These are phyloP conservation scores for Boletus albobrunnescens DNA, from an alignment of 1,284 basidiomycete genomes.

Conservation along the genomic window DNA sequence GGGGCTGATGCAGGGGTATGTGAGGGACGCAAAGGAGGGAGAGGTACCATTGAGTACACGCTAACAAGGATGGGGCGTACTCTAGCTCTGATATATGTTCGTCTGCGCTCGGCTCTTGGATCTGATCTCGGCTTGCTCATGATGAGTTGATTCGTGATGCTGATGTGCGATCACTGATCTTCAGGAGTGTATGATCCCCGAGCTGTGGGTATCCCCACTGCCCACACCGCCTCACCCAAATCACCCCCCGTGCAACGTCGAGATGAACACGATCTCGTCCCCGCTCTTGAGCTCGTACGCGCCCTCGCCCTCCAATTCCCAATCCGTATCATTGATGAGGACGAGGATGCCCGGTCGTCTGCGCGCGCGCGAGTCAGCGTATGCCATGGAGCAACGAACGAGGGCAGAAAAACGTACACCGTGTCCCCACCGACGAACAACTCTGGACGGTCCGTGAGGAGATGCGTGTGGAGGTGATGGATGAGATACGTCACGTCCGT, in stretches of 20 bases:
- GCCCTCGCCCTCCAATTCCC: conserved; percentile 96
- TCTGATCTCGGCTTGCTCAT: background rate
- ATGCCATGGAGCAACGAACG: too few species aligned
- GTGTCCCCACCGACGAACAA: conserved; percentile 86
- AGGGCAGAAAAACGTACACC: conserved; percentile 59
- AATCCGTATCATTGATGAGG: conserved; percentile 93
- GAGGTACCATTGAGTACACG: too few species aligned
- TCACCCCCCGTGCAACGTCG: conserved; percentile 90
- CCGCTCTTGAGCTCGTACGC: conserved; percentile 76
- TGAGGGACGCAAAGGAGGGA: conserved; percentile 48
- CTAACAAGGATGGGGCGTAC: too few species aligned
- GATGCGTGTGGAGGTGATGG: conserved; percentile 70
- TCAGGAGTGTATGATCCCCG: too few species aligned
- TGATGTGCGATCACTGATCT: background rate
- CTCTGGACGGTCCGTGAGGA: conserved; percentile 83
- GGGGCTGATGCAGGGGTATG: conserved; percentile 58
- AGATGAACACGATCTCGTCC: conserved; percentile 95
- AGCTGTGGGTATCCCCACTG: too few species aligned
- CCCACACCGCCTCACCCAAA: too few species aligned
- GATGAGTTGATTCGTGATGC: too few species aligned
- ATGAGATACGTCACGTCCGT: conserved; percentile 77
- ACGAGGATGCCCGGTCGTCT: conserved; percentile 96
- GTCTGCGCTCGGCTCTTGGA: too few species aligned
- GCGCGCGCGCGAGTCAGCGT: background rate
- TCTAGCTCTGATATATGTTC: background rate